A percentile compares a stretch with the other conserved stretches of the same genome.
These are phyloP conservation scores for Calycina herbarum DNA, from an alignment of 2,329 filamentous ascomycete genomes.

Conservation along the genomic window DNA sequence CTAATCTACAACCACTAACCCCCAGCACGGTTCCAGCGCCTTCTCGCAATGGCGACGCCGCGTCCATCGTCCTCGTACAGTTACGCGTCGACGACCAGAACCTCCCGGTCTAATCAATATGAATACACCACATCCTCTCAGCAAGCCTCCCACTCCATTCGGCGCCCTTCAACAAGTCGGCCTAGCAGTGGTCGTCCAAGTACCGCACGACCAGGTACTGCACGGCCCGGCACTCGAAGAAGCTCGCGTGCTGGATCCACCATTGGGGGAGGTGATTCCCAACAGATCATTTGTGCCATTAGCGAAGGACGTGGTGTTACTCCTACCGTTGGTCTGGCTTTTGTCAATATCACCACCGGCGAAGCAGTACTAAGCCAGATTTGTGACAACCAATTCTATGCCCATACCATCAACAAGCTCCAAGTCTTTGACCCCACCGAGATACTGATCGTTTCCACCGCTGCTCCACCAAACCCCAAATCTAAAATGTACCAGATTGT, in stretches of 20 bases:
- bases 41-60: conserved; percentile 22
- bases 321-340: conserved; percentile 80
- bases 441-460: conserved; percentile 74
- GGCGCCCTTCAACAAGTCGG: conserved; percentile 28
- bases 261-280: conserved; percentile 49
- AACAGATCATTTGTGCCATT: conserved; percentile 84
- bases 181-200: conserved; percentile 30
- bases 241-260: conserved; percentile 33
- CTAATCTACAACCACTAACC: conserved; percentile 19
- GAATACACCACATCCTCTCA: conserved; percentile 35
- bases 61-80: conserved; percentile 32
- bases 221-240: conserved; percentile 32
- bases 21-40: background rate
- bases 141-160: conserved; percentile 19
- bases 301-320: conserved; percentile 85
- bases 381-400: conserved; percentile 89
- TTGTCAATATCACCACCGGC: conserved; percentile 82
- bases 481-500: conserved; percentile 76
- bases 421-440: conserved; percentile 76
- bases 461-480: conserved; percentile 62
- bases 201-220: conserved; percentile 32
- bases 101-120: conserved; percentile 32
- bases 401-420: conserved; percentile 84
- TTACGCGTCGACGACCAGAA: conserved; percentile 14
- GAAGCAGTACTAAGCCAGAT: conserved; percentile 88